phyloP scores from a whole-genome alignment of 148 eudicot genomes.

The Suaeda aralocaspica region DNA sequence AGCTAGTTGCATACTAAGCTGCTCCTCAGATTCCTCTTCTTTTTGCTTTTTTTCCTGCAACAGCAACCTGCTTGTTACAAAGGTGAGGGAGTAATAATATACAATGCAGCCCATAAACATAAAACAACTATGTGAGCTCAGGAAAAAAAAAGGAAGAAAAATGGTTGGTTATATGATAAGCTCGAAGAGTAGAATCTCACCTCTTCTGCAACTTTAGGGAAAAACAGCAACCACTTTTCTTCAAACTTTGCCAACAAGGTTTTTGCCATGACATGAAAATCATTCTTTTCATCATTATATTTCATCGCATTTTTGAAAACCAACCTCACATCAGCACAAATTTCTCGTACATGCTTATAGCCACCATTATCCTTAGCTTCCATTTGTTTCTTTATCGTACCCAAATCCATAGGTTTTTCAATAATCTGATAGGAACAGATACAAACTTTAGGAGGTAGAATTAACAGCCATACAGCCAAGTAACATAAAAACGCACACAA shows the following conservation, averaged over 20 bases:
- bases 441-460: conserved; percentile 13
- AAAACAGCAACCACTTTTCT: conserved; percentile 77
- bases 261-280: conserved; percentile 71
- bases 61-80: neutral
- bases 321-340: conserved; percentile 74
- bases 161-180: neutral
- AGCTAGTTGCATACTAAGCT: conserved; percentile 49
- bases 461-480: neutral
- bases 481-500: neutral
- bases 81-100: neutral
- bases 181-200: conserved; percentile 41
- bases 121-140: neutral
- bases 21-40: conserved; percentile 65
- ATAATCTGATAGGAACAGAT: conserved; percentile 46
- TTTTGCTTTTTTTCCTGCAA: conserved; percentile 63
- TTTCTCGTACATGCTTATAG: conserved; percentile 81
- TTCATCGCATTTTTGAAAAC: conserved; percentile 79
- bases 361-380: conserved; percentile 74
- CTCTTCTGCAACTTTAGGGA: conserved; percentile 87
- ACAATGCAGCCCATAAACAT: neutral
- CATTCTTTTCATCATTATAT: conserved; percentile 78
- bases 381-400: conserved; percentile 83
- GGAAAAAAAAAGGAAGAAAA: no score
- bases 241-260: conserved; percentile 66
- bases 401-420: conserved; percentile 90